Conservation (phyloP, 345 rosid species). For the Turnera subulata region DNA sequence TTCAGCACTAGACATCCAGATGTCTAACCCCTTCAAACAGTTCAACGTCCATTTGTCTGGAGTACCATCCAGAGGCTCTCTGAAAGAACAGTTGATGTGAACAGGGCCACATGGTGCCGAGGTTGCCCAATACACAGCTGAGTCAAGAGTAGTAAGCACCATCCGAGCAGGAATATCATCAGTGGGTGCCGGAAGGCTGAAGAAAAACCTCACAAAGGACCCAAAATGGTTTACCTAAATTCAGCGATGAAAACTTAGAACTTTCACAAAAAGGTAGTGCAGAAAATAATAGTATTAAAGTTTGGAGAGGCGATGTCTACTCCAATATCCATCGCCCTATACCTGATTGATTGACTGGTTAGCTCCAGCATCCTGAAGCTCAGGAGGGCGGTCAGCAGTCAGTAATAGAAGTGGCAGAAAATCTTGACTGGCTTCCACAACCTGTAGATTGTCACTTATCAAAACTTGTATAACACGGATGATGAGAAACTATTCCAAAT, state of each 20-base stretch:
- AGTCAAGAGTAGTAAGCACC: constrained; percentile 85
- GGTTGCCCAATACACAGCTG: constrained; percentile 80
- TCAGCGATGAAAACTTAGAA: constrained; percentile 6
- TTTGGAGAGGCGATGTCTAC: too few relatives aligned
- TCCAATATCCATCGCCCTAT: constrained; percentile 6
- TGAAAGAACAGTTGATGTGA: constrained; percentile 87
- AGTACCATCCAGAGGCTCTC: constrained; percentile 79
- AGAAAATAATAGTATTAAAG: too few relatives aligned
- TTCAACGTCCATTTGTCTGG: constrained; percentile 50
- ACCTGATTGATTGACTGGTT: constrained; percentile 97
- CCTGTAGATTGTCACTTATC: constrained; percentile 41
- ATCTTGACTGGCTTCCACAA: constrained; percentile 98
- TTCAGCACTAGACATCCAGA: constrained; percentile 62
- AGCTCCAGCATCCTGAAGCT: constrained; percentile 88
- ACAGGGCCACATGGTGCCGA: constrained; percentile 78
- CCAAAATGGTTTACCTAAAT: constrained; percentile 87
- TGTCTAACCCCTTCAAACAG: constrained; percentile 78
- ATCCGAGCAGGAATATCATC: constrained; percentile 73
- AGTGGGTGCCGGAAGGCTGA: constrained; percentile 78
- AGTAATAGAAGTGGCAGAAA: constrained; percentile 78
- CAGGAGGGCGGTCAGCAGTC: constrained; percentile 98
- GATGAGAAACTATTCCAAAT: not conserved
- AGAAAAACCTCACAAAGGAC: constrained; percentile 85
- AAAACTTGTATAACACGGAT: constrained; percentile 4
- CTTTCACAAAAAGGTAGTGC: not conserved